Conservation (phyloP, 192 early-diverging fungal genomes). For the Mortierella claussenii region DNA sequence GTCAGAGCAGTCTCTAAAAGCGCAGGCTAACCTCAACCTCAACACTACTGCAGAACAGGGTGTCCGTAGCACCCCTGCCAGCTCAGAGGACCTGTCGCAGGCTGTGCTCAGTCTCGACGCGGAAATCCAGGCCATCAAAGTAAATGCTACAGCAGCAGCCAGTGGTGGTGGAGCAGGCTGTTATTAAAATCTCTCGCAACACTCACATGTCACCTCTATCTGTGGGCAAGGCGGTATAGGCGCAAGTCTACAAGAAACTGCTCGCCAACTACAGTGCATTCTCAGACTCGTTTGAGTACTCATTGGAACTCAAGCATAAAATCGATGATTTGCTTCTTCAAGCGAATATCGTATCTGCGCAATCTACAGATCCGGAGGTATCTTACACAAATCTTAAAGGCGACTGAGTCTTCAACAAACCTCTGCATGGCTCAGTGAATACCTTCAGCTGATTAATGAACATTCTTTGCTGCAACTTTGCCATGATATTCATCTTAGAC, state of each 20-base stretch:
- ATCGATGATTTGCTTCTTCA: conserved; percentile 28
- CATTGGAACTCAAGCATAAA: conserved; percentile 41
- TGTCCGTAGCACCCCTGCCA: conserved; percentile 1
- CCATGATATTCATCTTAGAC: too few species aligned
- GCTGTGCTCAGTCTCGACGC: conserved; percentile 12
- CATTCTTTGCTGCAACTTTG: too few species aligned
- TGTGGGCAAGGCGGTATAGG: too few species aligned
- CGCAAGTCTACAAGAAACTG: conserved; percentile 49
- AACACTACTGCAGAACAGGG: neutral
- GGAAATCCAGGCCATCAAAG: conserved; percentile 38
- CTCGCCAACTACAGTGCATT: conserved; percentile 47
- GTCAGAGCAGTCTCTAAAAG: too few species aligned
- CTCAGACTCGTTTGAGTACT: conserved; percentile 38
- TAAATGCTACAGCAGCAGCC: neutral
- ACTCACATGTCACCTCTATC: too few species aligned
- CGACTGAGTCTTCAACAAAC: too few species aligned
- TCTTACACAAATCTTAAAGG: neutral
- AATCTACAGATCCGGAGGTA: conserved; percentile 35
- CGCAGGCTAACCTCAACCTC: too few species aligned
- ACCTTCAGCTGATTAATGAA: too few species aligned
- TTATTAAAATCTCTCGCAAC: too few species aligned
- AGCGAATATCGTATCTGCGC: conserved; percentile 13
- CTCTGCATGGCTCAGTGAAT: too few species aligned
- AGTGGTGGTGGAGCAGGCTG: neutral
- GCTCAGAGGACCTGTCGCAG: conserved; percentile 18